A percentile compares a stretch with the other conserved stretches of the same genome.
These are phyloP conservation scores for Populus davidiana DNA, from an alignment of 345 rosid genomes.

Conservation along the genomic window DNA sequence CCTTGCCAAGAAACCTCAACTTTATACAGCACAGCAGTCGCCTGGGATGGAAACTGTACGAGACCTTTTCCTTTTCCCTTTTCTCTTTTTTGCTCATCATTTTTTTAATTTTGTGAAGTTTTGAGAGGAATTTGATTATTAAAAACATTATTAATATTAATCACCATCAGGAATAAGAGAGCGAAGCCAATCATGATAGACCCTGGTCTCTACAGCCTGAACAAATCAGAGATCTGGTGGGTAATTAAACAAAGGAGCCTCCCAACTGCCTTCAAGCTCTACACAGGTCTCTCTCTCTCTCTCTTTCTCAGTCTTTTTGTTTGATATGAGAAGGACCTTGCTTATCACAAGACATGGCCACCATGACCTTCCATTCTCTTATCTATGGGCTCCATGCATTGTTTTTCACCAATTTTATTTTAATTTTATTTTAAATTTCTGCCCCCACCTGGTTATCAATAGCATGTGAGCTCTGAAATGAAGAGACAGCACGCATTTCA, in stretches of 20 bases:
- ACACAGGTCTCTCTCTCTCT: constrained; percentile 51
- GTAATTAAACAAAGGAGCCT: constrained; percentile 59
- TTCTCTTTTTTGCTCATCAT: background rate
- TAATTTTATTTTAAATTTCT: background rate
- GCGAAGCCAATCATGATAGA: constrained; percentile 85
- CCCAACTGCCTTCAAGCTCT: constrained; percentile 94
- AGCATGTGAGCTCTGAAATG: constrained; percentile 26
- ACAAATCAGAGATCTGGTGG: constrained; percentile 92
- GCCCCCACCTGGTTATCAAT: background rate
- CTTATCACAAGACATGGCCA: background rate
- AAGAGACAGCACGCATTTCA: constrained; percentile 6
- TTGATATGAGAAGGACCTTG: background rate
- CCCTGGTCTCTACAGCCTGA: constrained; percentile 68
- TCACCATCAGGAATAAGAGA: constrained; percentile 60
- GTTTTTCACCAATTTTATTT: background rate
- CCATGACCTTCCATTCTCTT: background rate
- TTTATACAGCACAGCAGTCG: constrained; percentile 79
- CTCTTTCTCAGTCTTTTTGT: background rate
- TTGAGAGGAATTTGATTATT: background rate
- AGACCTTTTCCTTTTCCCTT: background rate
- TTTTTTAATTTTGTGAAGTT: background rate
- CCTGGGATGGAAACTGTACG: constrained; percentile 91
- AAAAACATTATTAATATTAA: background rate
- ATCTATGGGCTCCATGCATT: background rate
- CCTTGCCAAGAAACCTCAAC: constrained; percentile 76